phyloP scores from a whole-genome alignment of 345 rosid genomes.

The Lenwebbia sp. region DNA sequence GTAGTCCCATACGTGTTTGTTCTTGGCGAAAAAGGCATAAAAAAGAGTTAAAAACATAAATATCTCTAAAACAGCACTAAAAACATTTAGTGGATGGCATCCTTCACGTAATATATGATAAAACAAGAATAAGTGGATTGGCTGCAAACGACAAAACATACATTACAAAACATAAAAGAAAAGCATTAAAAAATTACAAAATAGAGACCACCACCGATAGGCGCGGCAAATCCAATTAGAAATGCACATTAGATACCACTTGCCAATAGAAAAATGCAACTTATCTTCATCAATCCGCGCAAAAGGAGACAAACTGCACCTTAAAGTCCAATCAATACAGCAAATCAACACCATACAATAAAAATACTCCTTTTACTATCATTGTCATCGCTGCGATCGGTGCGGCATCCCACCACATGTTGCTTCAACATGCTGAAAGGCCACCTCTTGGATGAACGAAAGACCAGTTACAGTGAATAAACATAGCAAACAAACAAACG shows the following conservation, averaged over 20 bases:
- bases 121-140: neutral
- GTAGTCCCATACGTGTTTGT: neutral
- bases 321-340: no score
- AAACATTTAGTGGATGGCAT: neutral
- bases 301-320: neutral
- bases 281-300: no score
- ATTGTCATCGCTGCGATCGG: rapidly evolving
- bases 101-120: neutral
- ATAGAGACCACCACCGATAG: no score
- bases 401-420: neutral
- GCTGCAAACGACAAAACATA: neutral
- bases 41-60: neutral
- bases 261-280: no score
- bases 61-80: neutral
- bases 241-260: no score
- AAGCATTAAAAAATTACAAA: no score
- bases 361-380: neutral
- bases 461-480: neutral
- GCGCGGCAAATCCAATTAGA: no score
- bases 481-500: no score
- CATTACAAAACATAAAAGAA: no score
- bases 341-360: neutral
- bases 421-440: neutral
- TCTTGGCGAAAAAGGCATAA: neutral
- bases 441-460: neutral